Percentiles rank a stretch among this genome's conserved stretches.
Conservation (phyloP, 148 eudicot species). For the Fallopia convolvulus region DNA sequence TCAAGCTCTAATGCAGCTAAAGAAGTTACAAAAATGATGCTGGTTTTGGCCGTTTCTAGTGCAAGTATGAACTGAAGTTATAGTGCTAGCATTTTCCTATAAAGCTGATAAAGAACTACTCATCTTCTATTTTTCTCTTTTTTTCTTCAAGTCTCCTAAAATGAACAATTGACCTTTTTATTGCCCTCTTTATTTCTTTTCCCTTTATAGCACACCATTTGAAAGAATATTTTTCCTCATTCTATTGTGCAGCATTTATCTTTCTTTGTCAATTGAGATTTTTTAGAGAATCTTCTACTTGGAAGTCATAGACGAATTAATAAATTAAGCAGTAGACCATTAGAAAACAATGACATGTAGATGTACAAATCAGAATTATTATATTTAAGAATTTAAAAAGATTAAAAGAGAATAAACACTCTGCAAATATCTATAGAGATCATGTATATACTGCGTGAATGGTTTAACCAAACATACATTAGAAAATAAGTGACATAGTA, state of each 20-base stretch:
- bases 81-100: background rate
- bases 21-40: background rate
- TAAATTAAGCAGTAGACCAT: background rate
- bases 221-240: background rate
- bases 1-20: background rate
- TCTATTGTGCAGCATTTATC: background rate
- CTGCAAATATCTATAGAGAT: background rate
- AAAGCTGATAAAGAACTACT: constrained; percentile 7
- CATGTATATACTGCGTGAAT: background rate
- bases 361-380: background rate
- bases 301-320: background rate
- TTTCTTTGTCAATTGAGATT: no score
- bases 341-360: background rate
- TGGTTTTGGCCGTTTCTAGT: background rate
- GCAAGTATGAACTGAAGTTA: background rate
- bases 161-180: background rate
- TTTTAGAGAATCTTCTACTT: background rate
- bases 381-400: background rate
- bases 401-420: background rate
- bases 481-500: background rate
- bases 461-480: background rate
- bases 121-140: background rate
- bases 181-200: background rate
- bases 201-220: background rate
- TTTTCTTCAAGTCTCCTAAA: background rate